A percentile compares a stretch with the other conserved stretches of the same genome.
phyloP scores from a whole-genome alignment of 2,329 filamentous ascomycete species.

The Diaporthe longicolla region DNA sequence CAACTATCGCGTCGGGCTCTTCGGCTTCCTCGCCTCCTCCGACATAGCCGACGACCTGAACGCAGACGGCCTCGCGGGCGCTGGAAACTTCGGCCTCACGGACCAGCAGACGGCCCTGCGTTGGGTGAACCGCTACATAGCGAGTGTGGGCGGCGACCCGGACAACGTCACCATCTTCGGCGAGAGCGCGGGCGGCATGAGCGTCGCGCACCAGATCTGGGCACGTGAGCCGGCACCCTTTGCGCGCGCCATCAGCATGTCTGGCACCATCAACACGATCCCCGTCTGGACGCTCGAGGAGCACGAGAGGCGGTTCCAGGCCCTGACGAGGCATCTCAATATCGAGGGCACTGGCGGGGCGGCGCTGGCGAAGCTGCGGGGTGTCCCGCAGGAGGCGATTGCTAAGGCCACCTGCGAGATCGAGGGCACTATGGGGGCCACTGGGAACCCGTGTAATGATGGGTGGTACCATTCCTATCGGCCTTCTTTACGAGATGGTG shows the following conservation, averaged over 20 bases:
- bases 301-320: constrained; percentile 22
- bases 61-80: constrained; percentile 51
- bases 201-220: constrained; percentile 54
- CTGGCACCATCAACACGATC: not conserved
- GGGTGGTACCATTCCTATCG: constrained; percentile 7
- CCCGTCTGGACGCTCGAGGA: constrained; percentile 21
- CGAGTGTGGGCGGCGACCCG: constrained; percentile 59
- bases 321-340: constrained; percentile 6
- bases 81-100: constrained; percentile 70
- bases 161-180: constrained; percentile 76
- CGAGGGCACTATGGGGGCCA: constrained; percentile 8
- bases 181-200: constrained; percentile 71
- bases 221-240: constrained; percentile 6
- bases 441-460: constrained; percentile 2
- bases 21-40: constrained; percentile 71
- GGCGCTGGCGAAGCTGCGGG: not conserved
- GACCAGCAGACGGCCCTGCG: constrained; percentile 73
- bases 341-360: not conserved
- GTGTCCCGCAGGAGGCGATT: constrained; percentile 1
- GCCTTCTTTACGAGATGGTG: not conserved
- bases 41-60: constrained; percentile 50
- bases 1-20: constrained; percentile 75
- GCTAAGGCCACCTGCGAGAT: constrained; percentile 17
- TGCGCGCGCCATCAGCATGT: constrained; percentile 19
- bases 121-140: constrained; percentile 76